Evolutionary conservation across 176 grass and related monocot genomes (phyloP), one percentile per base, ranked within the genome.

Genomic region (Tillandsia leiboldiana): DNA sequence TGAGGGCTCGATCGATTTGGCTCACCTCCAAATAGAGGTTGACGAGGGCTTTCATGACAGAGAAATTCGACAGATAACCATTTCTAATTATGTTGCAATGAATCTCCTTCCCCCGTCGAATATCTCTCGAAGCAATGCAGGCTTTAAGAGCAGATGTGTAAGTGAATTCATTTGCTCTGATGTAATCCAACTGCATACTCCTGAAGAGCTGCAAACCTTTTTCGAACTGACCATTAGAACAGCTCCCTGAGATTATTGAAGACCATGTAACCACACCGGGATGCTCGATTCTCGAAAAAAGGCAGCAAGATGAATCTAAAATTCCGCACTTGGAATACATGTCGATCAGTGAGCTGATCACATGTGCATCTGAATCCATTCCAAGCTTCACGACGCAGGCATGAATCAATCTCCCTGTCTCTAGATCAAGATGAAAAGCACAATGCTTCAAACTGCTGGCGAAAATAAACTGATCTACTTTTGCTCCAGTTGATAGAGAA

Each of bases 281-380:
- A 74, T 83, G 48, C 54, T 68, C 81, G 18, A 48, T 84, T 78
- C 61, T 74, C 26, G 77, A 77, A 59, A 91, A 87, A 15, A 91
- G 67, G 10, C 74, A 3, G 71, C 59, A 29, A 72, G 80, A 80
- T 75, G 86, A 79, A 56, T 87, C 73, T 48, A 91, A 10, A 59
- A 71, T 77, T 47, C 76, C 66, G 4, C 77, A 91, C 76, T 87
- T 91, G 58, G 77, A 72, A 81, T 91, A 91, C 83, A 91, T 84
- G 17, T 81, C 80, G 23, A 91, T 50, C 63, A 91, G 48, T 23
- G 80, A 87, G 69, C 76, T 87, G 52, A 68, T 75, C 51, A 91
- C 73, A 87, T 83, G 78, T 28, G 68, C 71, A 75, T 91, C 84
- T 64, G 61, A 63, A 70, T 78, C 68, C 70, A 79, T 79, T 56